A percentile compares a stretch with the other conserved stretches of the same genome.
phyloP scores from a whole-genome alignment of 306 rosid species.

The Prinsepia uniflora region DNA sequence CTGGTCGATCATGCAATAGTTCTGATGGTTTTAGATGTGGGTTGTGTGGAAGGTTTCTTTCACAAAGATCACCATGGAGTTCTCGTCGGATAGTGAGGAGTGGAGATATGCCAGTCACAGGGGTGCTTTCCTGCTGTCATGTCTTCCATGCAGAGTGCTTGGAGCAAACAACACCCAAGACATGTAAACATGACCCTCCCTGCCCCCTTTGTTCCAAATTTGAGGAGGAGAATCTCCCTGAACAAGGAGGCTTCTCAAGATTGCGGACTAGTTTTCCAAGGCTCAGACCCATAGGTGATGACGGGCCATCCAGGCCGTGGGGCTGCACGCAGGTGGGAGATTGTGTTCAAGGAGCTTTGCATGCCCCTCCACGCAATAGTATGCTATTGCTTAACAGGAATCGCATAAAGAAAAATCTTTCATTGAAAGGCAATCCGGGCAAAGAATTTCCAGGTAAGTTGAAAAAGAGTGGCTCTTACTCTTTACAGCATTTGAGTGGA shows the following conservation, averaged over 20 bases:
- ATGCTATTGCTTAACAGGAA: slow-evolving; percentile 60
- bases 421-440: slow-evolving; percentile 49
- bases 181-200: slow-evolving; percentile 62
- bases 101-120: slow-evolving; percentile 78
- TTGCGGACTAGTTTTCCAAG: slow-evolving; percentile 44
- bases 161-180: slow-evolving; percentile 69
- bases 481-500: slow-evolving; percentile 46
- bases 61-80: slow-evolving; percentile 88
- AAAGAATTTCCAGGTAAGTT: slow-evolving; percentile 69
- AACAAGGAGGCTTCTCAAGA: slow-evolving; percentile 43
- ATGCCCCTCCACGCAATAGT: slow-evolving; percentile 53
- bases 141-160: slow-evolving; percentile 88
- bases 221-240: slow-evolving; percentile 53
- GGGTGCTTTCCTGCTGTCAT: slow-evolving; percentile 78
- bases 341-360: slow-evolving; percentile 71
- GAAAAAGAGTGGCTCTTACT: slow-evolving; percentile 41
- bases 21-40: slow-evolving; percentile 62
- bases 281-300: slow-evolving; percentile 48
- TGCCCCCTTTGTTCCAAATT: slow-evolving; percentile 61
- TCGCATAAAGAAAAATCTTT: slow-evolving; percentile 56
- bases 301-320: slow-evolving; percentile 66
- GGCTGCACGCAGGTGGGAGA: slow-evolving; percentile 65
- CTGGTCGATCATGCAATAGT: slow-evolving; percentile 23
- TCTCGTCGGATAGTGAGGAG: slow-evolving; percentile 79
- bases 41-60: slow-evolving; percentile 69